phyloP scores from a whole-genome alignment of 176 grass and related monocot genomes.

The Hordeum marinum region DNA sequence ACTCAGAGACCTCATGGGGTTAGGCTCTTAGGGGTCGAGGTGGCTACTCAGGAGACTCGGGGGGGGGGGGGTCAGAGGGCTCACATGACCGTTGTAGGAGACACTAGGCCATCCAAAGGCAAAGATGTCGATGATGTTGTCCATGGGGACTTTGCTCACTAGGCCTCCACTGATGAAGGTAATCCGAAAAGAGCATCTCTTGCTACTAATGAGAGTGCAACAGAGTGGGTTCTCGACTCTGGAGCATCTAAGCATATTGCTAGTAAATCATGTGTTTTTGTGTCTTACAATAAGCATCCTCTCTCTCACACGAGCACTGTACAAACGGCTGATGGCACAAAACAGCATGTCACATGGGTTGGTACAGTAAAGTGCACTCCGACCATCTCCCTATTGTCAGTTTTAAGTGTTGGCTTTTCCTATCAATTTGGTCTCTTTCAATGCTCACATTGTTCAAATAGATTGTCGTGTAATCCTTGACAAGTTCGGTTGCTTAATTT shows the following conservation, averaged over 20 bases:
- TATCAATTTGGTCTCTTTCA: neutral
- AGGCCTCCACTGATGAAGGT: neutral
- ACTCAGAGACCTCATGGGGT: too few relatives aligned
- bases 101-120: too few relatives aligned
- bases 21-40: too few relatives aligned
- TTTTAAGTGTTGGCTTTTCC: too few relatives aligned
- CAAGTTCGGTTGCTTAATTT: too few relatives aligned
- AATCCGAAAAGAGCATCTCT: neutral
- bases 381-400: too few relatives aligned
- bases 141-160: too few relatives aligned
- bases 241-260: neutral
- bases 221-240: neutral
- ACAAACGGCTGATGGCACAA: neutral
- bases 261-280: neutral
- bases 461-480: too few relatives aligned
- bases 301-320: neutral
- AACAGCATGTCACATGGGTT: neutral
- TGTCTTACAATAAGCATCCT: neutral
- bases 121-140: too few relatives aligned
- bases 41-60: too few relatives aligned
- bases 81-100: too few relatives aligned
- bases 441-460: neutral
- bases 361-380: neutral
- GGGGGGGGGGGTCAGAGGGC: too few relatives aligned
- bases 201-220: neutral